These are phyloP conservation scores for Podaxis sp. DNA, from an alignment of 768 basidiomycete genomes.

Conservation along the genomic window DNA sequence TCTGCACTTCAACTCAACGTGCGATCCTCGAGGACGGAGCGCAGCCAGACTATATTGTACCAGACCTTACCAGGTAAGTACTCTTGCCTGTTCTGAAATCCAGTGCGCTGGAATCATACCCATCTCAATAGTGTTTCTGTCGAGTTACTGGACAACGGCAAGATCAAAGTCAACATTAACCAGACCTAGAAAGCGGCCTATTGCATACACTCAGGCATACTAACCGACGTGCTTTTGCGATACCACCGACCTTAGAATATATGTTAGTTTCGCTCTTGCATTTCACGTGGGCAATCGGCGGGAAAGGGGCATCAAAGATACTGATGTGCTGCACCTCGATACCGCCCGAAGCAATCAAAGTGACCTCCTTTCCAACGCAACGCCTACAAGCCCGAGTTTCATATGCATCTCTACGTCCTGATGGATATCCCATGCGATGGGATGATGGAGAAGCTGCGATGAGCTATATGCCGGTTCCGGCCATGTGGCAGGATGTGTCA, in stretches of 20 bases:
- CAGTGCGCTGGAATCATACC: not conserved
- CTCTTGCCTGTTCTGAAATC: not conserved
- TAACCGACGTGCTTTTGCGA: not conserved
- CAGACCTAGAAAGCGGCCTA: constrained; percentile 20
- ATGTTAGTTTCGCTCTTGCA: not conserved
- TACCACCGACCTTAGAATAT: not conserved
- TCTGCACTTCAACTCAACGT: constrained; percentile 76
- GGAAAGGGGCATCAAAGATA: not conserved
- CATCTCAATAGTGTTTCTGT: constrained; percentile 40
- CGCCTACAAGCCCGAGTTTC: not conserved
- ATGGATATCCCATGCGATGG: not conserved
- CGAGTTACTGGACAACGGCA: constrained; percentile 39
- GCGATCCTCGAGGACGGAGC: constrained; percentile 53
- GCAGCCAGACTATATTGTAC: constrained; percentile 64
- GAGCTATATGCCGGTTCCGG: not conserved
- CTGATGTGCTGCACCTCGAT: not conserved
- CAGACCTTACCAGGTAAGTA: constrained; percentile 64
- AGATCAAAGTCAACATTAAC: constrained; percentile 46
- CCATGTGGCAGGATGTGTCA: constrained; percentile 5
- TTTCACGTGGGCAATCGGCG: not conserved
- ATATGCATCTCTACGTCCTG: not conserved
- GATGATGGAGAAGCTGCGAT: not conserved
- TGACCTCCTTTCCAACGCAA: not conserved
- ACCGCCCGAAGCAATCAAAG: not conserved
- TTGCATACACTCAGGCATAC: not conserved